A percentile compares a stretch with the other conserved stretches of the same genome.
Conservation (phyloP, 2,329 filamentous ascomycete genomes). For the Pyricularia grisea region DNA sequence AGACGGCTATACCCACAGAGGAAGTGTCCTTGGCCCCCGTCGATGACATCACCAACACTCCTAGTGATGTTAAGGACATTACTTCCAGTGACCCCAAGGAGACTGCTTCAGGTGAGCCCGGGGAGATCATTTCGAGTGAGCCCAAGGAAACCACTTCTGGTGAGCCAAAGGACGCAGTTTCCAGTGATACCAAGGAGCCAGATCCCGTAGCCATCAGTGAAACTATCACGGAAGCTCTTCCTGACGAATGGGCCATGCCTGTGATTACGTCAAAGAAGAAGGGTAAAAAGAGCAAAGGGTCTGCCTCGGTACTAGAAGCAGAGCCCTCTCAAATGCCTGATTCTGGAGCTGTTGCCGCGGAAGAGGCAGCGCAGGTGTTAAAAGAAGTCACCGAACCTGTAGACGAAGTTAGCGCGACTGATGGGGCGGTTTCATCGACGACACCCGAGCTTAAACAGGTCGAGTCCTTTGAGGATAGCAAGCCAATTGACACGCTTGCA, state of each 20-base stretch:
- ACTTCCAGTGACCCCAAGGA: neutral
- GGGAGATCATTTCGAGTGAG: too few species aligned
- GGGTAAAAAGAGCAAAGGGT: conserved; percentile 4
- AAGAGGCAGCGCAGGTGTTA: neutral
- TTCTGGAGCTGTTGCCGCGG: neutral
- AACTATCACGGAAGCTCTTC: neutral
- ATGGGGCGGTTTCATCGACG: neutral
- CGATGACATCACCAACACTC: neutral
- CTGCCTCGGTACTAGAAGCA: neutral
- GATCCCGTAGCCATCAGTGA: neutral
- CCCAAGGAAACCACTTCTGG: too few species aligned
- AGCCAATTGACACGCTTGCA: neutral
- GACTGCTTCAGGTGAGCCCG: neutral
- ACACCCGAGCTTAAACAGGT: neutral
- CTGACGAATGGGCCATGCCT: neutral
- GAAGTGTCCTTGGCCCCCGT: neutral
- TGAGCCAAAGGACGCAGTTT: too few species aligned
- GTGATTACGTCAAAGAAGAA: conserved; percentile 3
- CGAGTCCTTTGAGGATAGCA: neutral
- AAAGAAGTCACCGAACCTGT: neutral
- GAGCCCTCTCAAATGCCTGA: neutral
- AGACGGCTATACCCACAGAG: neutral
- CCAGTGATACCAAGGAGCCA: neutral
- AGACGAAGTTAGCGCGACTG: neutral
- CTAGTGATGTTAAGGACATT: neutral